Base-by-base conservation (phyloP, 495 filamentous ascomycete species). In the Monascus purpureus region DNA sequence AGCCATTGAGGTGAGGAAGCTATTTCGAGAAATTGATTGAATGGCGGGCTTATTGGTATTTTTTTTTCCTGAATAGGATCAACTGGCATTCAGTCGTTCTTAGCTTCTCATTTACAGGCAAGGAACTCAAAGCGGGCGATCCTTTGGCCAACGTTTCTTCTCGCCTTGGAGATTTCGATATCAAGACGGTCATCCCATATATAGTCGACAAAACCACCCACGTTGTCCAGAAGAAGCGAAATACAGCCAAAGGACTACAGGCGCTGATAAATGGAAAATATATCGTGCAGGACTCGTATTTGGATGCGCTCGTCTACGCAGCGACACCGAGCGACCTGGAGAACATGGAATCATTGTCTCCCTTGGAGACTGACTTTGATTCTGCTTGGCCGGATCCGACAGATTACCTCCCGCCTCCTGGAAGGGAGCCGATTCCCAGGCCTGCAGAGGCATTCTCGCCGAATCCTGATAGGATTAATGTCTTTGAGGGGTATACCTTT, bases 401-500 rank as follows among this genome's bases (percentile, higher is more conserved):
- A 29, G 49, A 80, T 13, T 74, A 79, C 52, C 61, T 94, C 6
- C 82, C 88, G 0, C 73, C 75, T 0, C 65, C 70, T 6, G 80
- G 80, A 2, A 78, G 76, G 34, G 90, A 96, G 42, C 77, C 77
- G 0, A 59, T 66, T 8, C 61, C 72, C 17, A 65, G 79, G 28
- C 71, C 73, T 0, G 46, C 62, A 0, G 63, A 71, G 25, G 59
- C 72, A 9, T 88, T 92, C 47, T 62, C 64, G 7, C 87, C 90
- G 0, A 68, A 87, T 32, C 48, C 67, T 0, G 47, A 55, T 4
- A 67, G 90, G 12, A 50, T 63, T 9, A 75, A 75, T 25, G 56
- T 97, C 6, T 95, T 97, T 39, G 73, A 83, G 17, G 83, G 80
- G 13, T 90, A 82, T 36, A 87, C 76, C 0, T 94, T 96, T 47